These are phyloP conservation scores for Yamadazyma aaseri DNA, from an alignment of 1,139 yeast genomes.

Conservation along the genomic window DNA sequence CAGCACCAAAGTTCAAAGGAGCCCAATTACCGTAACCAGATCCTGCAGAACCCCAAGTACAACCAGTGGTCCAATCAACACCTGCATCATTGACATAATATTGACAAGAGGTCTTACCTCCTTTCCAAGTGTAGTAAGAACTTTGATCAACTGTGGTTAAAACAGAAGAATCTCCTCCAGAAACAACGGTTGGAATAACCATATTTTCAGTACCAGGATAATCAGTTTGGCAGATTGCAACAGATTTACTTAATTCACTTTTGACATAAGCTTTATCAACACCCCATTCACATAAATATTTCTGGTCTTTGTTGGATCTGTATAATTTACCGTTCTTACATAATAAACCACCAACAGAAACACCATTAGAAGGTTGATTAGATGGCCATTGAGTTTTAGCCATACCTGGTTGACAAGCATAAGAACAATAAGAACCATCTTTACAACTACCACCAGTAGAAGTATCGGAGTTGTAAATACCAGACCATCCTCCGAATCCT, in stretches of 20 bases:
- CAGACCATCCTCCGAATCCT: conserved; percentile 72
- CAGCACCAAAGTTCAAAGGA: conserved; percentile 77
- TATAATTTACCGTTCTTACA: conserved; percentile 71
- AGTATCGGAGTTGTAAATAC: conserved; percentile 63
- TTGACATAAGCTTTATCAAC: conserved; percentile 58
- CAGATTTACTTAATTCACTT: conserved; percentile 52
- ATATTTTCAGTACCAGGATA: conserved; percentile 89
- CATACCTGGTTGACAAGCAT: conserved; percentile 89
- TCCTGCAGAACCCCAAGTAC: conserved; percentile 70
- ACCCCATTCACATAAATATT: conserved; percentile 81
- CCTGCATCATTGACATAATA: conserved; percentile 83
- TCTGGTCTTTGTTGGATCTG: conserved; percentile 57
- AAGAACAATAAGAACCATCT: conserved; percentile 79
- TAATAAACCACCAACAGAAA: conserved; percentile 74
- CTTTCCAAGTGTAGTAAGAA: conserved; percentile 63
- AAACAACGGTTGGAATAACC: conserved; percentile 75
- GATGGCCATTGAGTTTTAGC: conserved; percentile 88
- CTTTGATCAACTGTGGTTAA: conserved; percentile 66
- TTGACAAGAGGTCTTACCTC: conserved; percentile 69
- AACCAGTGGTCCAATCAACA: conserved; percentile 68
- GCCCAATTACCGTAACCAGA: conserved; percentile 82
- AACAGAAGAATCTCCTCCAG: conserved; percentile 56
- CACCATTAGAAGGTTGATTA: conserved; percentile 68
- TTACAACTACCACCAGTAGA: conserved; percentile 66
- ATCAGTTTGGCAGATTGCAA: conserved; percentile 83